Percentiles rank a stretch among this genome's conserved stretches.
Conservation (phyloP, 202 grass and related monocot genomes). For the Schoenoplectus triqueter region DNA sequence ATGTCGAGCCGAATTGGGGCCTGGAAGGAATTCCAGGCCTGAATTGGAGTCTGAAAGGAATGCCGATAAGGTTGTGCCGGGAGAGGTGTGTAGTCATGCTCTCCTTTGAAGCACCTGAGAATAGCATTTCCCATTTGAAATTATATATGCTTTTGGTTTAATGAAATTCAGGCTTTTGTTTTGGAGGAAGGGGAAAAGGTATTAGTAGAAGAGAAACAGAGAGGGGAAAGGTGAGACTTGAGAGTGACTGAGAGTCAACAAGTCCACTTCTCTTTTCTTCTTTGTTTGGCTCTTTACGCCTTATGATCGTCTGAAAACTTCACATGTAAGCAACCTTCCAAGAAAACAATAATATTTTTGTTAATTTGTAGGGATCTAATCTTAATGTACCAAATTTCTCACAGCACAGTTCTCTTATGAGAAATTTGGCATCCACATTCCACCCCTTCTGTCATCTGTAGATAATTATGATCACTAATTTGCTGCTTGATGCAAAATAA, state of each 20-base stretch:
- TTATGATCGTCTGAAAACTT: too few relatives aligned
- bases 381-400: too few relatives aligned
- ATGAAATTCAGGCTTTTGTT: background rate
- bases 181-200: background rate
- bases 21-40: background rate
- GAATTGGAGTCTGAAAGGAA: too few relatives aligned
- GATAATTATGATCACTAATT: too few relatives aligned
- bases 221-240: background rate
- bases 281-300: background rate
- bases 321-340: too few relatives aligned
- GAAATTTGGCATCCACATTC: too few relatives aligned
- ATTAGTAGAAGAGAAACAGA: background rate
- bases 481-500: too few relatives aligned
- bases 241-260: background rate
- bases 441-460: too few relatives aligned
- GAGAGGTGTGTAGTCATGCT: background rate
- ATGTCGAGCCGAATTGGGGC: background rate
- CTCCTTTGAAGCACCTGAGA: constrained; percentile 28
- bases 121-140: constrained; percentile 43
- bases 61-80: background rate
- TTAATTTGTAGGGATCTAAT: too few relatives aligned
- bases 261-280: background rate
- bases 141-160: background rate
- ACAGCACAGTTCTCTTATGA: too few relatives aligned
- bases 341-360: too few relatives aligned